These are phyloP conservation scores for Oryza coarctata DNA, from an alignment of 176 grass and related monocot species.

Conservation along the genomic window DNA sequence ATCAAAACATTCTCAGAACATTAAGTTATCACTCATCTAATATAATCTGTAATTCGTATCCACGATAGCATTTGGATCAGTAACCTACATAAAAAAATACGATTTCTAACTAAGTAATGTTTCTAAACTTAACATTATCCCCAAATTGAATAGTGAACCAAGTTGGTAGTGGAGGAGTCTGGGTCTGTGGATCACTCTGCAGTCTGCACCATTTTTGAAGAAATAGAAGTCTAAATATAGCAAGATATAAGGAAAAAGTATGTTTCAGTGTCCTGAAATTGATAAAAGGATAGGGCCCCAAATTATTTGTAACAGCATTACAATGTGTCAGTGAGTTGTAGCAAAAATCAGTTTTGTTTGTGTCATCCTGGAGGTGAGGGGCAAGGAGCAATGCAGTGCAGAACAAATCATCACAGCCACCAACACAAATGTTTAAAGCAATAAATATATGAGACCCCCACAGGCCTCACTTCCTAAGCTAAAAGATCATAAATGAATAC, in stretches of 20 bases:
- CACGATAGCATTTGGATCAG: not conserved
- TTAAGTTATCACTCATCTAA: not conserved
- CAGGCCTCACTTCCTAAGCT: not conserved
- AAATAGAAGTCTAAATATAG: not conserved
- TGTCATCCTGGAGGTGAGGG: too few species aligned
- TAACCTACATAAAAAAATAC: not conserved
- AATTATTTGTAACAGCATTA: not conserved
- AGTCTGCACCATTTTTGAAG: not conserved
- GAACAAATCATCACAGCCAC: not conserved
- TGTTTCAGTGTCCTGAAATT: not conserved
- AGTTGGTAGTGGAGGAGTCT: not conserved
- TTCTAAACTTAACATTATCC: not conserved
- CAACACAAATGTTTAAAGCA: not conserved
- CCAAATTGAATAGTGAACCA: not conserved
- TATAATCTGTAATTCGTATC: not conserved
- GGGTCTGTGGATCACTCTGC: not conserved
- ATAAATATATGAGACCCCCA: not conserved
- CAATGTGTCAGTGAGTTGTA: not conserved
- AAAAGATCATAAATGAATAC: conserved; percentile 8
- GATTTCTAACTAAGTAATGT: not conserved
- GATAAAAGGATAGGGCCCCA: not conserved
- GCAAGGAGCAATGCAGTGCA: too few species aligned
- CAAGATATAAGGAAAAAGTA: not conserved
- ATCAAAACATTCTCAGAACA: not conserved
- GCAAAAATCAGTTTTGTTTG: not conserved